Evolutionary conservation across 495 filamentous ascomycete species (phyloP), one percentile per base, ranked within the genome.

Genomic region (Rostrohypoxylon terebratum): DNA sequence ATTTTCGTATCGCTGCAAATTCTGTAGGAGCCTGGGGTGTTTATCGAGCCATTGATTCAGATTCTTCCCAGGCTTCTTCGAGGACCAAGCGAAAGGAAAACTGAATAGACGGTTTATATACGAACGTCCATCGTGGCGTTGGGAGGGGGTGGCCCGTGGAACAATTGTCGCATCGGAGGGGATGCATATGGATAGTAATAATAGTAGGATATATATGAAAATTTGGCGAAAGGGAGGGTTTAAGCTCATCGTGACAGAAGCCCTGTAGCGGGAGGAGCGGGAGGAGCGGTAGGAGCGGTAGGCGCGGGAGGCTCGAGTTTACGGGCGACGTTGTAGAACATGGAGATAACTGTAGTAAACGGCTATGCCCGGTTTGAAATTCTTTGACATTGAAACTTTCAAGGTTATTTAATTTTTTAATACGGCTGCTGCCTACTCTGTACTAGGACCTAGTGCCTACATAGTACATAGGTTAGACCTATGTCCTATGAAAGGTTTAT

Each of bases 1-100:
- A 47, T 90, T 87, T 50, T 88, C 89, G 78, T 98, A 97, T 66
- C 89, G 68, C 40, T 33, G 73, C 25, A 77, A 38, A 51, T 50
- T 69, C 13, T 70, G 59, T 11, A 77, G 62, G 53, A 78, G 77
- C 8, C 68, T 73, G 80, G 75, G 69, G 78, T 71, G 61, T 79
- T 65, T 68, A 79, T 71, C 65, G 11, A 78, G 54, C 72, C 76
- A 78, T 54, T 58, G 66, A 28, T 61, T 67, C 18, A 66, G 66
- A 48, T 54, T 63, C 5, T 66, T 69, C 23, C 68, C 61, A 16
- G 76, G 68, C 40, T 47, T 64, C 31, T 64, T 71, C 4, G 63
- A 74, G 54, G 58, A 48, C 55, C 71, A 74, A 10, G 42, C 18
- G 14, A 64, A 69, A 13, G 72, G 55, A 58, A 63, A 33, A 51